Evolutionary conservation across 208 protist species (phyloP), one percentile per base, ranked within the genome.

Genomic region (Trypanosoma brucei): DNA sequence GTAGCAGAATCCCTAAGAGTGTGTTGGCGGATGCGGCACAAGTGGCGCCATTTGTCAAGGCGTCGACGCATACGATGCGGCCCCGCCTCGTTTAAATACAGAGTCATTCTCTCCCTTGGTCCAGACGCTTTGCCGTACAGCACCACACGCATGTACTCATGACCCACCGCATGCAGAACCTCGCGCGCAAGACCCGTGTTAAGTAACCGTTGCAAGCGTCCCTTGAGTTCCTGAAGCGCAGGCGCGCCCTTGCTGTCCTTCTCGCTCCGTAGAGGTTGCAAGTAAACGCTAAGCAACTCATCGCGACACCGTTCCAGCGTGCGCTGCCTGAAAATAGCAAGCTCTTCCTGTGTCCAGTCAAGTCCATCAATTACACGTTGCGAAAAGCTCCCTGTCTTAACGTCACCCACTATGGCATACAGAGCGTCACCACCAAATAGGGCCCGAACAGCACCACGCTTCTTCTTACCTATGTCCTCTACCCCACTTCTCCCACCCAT

Each of bases 401-500:
- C 79, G 73, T 93, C 85, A 0, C 90, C 86, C 0, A 61, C 53
- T 8, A 95, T 56, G 37, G 38, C 46, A 33, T 68, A 59, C 3
- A 94, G 58, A 38, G 62, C 58, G 54, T 89, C 81, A n/a, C 88
- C 88, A 31, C 88, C 88, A 74, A 94, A 94, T 40, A 94, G 65
- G 3, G 75, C 83, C 0, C 85, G 79, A 3, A 92, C 71, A 11
- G 71, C 85, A 22, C 86, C 82, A 6, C 90, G 78, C 59, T 90
- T 91, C 68, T 79, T 84, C 37, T 63, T 75, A 4, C 84, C 82
- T 14, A 86, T 64, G 64, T 96, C 90, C 49, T 99, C 92, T 0
- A 99, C 82, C 30, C 91, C 95, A 58, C 98, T 88, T 53, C 96
- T 83, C 38, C 98, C 98, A 67, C 94, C 97, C 46, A 96, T 67